Evolutionary conservation across 2,329 filamentous ascomycete genomes (phyloP).

Genomic region (Aspergillus fijiensis): DNA sequence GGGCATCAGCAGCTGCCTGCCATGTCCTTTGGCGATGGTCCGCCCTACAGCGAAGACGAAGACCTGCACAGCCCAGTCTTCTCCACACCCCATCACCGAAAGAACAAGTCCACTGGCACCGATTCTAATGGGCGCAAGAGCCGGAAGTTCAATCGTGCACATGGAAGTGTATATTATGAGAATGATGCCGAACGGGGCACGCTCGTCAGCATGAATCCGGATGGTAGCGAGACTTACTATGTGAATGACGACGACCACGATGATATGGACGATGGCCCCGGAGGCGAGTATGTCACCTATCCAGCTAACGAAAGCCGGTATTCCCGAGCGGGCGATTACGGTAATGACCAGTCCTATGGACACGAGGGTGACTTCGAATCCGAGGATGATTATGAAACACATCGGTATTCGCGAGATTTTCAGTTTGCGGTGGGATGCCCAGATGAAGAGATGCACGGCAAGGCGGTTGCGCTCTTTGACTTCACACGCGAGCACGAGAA

Average conservation of each 20-base stretch:
- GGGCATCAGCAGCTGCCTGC: conserved; percentile 72
- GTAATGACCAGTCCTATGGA: conserved; percentile 39
- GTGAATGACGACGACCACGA: conserved; percentile 67
- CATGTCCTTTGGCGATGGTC: conserved; percentile 82
- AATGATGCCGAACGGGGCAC: conserved; percentile 64
- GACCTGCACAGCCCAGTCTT: conserved; percentile 88
- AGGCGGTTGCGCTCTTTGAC: conserved; percentile 91
- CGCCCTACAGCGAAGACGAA: conserved; percentile 93
- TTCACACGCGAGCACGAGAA: conserved; percentile 96
- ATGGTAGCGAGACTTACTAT: conserved; percentile 74
- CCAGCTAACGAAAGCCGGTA: conserved; percentile 63
- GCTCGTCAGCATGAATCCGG: conserved; percentile 64
- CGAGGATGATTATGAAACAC: conserved; percentile 55
- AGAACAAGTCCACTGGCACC: conserved; percentile 67
- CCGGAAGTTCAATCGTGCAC: conserved; percentile 44
- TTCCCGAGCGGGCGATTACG: conserved; percentile 48
- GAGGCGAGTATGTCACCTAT: conserved; percentile 79
- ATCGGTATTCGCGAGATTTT: conserved; percentile 84
- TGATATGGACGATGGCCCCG: conserved; percentile 63
- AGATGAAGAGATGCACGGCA: conserved; percentile 97
- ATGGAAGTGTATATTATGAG: conserved; percentile 35
- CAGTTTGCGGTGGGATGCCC: conserved; percentile 93
- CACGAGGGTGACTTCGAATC: conserved; percentile 37
- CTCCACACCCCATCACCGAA: conserved; percentile 79
- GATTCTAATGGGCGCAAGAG: conserved; percentile 46